phyloP scores from a whole-genome alignment of 2,329 filamentous ascomycete genomes.

The Trichoderma atroviride region DNA sequence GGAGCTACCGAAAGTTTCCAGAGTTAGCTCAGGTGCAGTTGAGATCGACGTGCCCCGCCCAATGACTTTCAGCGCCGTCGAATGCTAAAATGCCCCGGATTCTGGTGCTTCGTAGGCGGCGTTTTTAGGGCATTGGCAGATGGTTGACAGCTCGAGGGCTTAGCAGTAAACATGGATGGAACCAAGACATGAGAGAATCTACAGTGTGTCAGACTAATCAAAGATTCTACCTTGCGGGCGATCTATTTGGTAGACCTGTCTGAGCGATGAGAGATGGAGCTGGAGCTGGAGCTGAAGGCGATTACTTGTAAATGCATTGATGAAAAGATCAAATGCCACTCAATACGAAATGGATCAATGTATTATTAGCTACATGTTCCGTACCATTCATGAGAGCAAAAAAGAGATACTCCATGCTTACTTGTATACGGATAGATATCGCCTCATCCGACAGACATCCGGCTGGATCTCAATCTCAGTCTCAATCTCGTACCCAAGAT shows the following conservation, averaged over 20 bases:
- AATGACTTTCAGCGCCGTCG: background rate
- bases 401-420: background rate
- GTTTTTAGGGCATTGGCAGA: background rate
- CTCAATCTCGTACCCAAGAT: background rate
- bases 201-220: background rate
- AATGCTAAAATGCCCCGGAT: constrained; percentile 2
- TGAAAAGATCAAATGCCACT: background rate
- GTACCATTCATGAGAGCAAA: background rate
- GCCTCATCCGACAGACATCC: background rate
- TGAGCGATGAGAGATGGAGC: background rate
- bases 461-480: constrained; percentile 1
- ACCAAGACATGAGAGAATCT: background rate
- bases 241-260: background rate
- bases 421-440: background rate
- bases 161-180: background rate
- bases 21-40: background rate
- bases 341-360: background rate
- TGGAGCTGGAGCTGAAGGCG: background rate
- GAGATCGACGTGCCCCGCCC: background rate
- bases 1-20: background rate
- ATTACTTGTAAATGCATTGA: background rate
- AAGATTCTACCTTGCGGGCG: background rate
- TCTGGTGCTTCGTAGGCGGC: background rate
- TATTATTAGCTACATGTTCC: background rate
- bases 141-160: background rate